These are phyloP conservation scores for Xylogone sp. DNA, from an alignment of 2,329 filamentous ascomycete genomes.

Conservation along the genomic window DNA sequence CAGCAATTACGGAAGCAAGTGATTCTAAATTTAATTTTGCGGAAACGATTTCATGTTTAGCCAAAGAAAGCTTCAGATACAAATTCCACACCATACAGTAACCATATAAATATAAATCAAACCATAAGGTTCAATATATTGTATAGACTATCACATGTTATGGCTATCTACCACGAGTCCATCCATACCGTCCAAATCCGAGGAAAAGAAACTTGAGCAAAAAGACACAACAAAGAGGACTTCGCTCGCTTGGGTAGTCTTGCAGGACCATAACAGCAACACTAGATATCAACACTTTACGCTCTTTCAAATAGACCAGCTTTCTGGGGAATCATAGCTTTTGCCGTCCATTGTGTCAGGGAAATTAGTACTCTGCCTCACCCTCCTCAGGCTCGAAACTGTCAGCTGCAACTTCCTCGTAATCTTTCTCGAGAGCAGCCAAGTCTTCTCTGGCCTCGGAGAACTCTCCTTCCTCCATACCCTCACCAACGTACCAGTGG, in stretches of 20 bases:
- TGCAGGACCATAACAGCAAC: not conserved
- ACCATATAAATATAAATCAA: too few species aligned
- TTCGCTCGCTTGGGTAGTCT: not conserved
- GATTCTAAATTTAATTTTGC: too few species aligned
- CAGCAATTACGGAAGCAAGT: too few species aligned
- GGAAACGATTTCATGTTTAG: too few species aligned
- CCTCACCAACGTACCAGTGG: constrained; percentile 69
- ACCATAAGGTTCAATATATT: too few species aligned
- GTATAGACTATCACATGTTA: not conserved
- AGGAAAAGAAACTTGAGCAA: not conserved
- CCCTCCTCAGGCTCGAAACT: constrained; percentile 42
- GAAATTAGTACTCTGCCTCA: constrained; percentile 36
- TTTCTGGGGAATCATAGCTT: not conserved
- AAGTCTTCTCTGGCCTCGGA: constrained; percentile 63
- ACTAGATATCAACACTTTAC: not conserved
- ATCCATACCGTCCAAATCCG: not conserved
- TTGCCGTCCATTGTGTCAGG: not conserved
- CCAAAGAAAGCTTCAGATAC: too few species aligned
- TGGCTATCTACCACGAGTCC: not conserved
- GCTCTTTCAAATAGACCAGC: not conserved
- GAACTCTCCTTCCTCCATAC: constrained; percentile 69
- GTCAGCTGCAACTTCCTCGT: constrained; percentile 60
- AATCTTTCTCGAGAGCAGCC: constrained; percentile 62
- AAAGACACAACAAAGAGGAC: not conserved
- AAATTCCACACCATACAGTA: too few species aligned